Evolutionary conservation across 2,329 filamentous ascomycete species (phyloP), one percentile per base, ranked within the genome.

Genomic region (Talaromyces marneffei): DNA sequence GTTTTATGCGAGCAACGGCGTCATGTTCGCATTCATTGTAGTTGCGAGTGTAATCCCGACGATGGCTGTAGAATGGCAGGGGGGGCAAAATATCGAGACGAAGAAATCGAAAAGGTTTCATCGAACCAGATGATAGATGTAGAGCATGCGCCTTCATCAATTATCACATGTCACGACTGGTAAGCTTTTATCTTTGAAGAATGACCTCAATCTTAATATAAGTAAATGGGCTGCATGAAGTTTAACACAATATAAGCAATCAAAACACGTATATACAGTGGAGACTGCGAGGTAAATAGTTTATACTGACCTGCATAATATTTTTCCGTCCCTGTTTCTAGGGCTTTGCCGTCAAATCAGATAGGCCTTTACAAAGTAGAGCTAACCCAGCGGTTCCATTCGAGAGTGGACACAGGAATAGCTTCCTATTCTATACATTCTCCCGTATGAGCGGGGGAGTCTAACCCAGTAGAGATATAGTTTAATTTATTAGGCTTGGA

Each of bases 1-100:
- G 5, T 65, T 72, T 6, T 68, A 68, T 5, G 66, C 63, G 4
- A 73, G 72, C 40, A 66, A 71, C 2, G 71, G 67, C 2, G 62
- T 72, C 2, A 64, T 66, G 1, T 60, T 67, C 20, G 71, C 67
- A 6, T 63, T 74, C 63, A 66, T 73, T 3, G 66, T 72, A 48
- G 70, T 65, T 8, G 67, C 65, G 12, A 69, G 71, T 46, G 66
- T 73, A 18, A 59, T 73, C 23, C 72, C 70, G 2, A 73, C 67
- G 10, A 57, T 65, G 0, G 31, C 67, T 29, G 31, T 73, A 60
- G 69, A 75, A 27, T 35, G 23, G 7, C 40, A 20, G 25, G 54
- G 55, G 55, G 18, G 29, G 48, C 29, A 29, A 18, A 31, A 18
- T 29, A 29, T 27, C n/a, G 9, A 20, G 9, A 52, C 16, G n/a